Evolutionary conservation across 306 rosid species (phyloP).

Genomic region (Amphicarpaea edgeworthii): DNA sequence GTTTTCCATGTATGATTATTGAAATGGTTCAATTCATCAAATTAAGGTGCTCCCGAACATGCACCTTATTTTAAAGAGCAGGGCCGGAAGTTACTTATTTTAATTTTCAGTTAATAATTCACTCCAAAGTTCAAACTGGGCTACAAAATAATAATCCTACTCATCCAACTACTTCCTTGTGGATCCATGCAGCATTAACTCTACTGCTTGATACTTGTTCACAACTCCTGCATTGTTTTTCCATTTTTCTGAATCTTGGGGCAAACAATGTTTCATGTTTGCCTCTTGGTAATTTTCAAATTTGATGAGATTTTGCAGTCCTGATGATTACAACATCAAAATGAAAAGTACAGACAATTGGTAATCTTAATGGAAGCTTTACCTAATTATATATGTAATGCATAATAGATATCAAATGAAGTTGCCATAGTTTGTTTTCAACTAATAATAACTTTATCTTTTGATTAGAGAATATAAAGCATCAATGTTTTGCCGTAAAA

Average conservation of each 20-base stretch:
- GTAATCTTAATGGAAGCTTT: neutral
- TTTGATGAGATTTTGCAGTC: slow-evolving; percentile 26
- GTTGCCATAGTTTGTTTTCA: neutral
- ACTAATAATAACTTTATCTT: too few species aligned
- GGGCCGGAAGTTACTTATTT: slow-evolving; percentile 36
- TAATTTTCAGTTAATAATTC: slow-evolving; percentile 1
- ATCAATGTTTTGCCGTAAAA: slow-evolving; percentile 7
- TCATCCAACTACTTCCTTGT: slow-evolving; percentile 10
- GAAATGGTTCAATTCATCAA: slow-evolving; percentile 41
- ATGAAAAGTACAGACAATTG: slow-evolving; percentile 2
- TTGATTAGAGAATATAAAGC: neutral
- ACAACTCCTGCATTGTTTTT: slow-evolving; percentile 30
- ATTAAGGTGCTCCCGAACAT: slow-evolving; percentile 41
- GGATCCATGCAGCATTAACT: slow-evolving; percentile 37
- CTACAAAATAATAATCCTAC: neutral
- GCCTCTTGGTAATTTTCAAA: slow-evolving; percentile 26
- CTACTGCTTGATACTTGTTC: slow-evolving; percentile 28
- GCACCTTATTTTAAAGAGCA: slow-evolving; percentile 35
- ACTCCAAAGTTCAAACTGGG: slow-evolving; percentile 29
- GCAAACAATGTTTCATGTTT: slow-evolving; percentile 23
- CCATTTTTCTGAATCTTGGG: slow-evolving; percentile 26
- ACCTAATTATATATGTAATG: neutral
- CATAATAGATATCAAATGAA: neutral
- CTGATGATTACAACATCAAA: slow-evolving; percentile 35
- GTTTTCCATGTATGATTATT: slow-evolving; percentile 20